Evolutionary conservation across 208 protist species (phyloP).

Genomic region (Zelonia costaricensis): DNA sequence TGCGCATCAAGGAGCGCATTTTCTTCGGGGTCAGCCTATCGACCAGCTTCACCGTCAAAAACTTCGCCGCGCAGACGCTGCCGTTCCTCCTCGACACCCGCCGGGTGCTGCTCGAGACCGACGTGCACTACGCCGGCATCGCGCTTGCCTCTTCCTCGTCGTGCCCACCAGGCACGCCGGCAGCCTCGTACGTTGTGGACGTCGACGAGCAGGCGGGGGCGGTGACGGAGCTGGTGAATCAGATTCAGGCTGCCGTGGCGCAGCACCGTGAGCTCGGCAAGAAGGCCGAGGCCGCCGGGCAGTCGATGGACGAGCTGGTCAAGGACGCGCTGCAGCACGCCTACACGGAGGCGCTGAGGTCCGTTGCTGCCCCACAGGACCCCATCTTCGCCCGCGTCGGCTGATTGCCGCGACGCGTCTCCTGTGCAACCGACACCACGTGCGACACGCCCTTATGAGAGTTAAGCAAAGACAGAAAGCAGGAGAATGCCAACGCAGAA

Average conservation of each 20-base stretch:
- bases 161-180: too few relatives aligned
- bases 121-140: slow-evolving; percentile 43
- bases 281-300: slow-evolving; percentile 1
- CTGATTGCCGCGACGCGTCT: too few relatives aligned
- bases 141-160: too few relatives aligned
- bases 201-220: slow-evolving; percentile 17
- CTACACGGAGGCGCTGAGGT: slow-evolving; percentile 13
- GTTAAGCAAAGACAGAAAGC: too few relatives aligned
- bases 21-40: slow-evolving; percentile 67
- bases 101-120: slow-evolving; percentile 65
- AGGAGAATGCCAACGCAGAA: too few relatives aligned
- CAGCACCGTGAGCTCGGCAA: slow-evolving; percentile 7
- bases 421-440: too few relatives aligned
- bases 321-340: slow-evolving; percentile 2
- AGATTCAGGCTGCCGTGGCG: slow-evolving; percentile 1
- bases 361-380: background rate
- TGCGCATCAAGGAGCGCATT: slow-evolving; percentile 42
- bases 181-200: background rate
- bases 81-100: slow-evolving; percentile 45
- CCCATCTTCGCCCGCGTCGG: too few relatives aligned
- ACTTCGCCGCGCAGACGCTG: slow-evolving; percentile 42
- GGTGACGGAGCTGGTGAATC: slow-evolving; percentile 8
- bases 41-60: slow-evolving; percentile 64
- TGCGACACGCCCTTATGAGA: too few relatives aligned
- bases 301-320: slow-evolving; percentile 1